These are phyloP conservation scores for Sporothrix luriei DNA, from an alignment of 2,329 filamentous ascomycete genomes.

Conservation along the genomic window DNA sequence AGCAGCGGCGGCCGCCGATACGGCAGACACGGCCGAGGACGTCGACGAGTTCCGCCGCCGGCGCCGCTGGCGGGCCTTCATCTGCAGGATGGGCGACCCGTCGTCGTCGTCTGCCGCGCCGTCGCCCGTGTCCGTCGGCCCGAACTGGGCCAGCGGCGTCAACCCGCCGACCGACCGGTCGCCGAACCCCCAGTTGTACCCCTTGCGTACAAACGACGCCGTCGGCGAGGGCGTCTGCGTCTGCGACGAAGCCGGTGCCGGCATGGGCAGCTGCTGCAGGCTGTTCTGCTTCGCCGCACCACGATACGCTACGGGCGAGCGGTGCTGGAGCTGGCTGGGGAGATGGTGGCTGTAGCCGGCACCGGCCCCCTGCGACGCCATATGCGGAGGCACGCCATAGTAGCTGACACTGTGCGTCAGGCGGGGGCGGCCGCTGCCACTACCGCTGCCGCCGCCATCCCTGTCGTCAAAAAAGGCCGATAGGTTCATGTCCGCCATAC, in stretches of 20 bases:
- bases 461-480: not conserved
- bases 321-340: not conserved
- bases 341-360: not conserved
- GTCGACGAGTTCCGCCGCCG: conserved; percentile 22
- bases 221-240: conserved; percentile 27
- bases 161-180: not conserved
- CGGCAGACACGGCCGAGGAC: conserved; percentile 29
- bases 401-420: conserved; percentile 7
- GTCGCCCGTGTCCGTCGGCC: not conserved
- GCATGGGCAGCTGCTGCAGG: conserved; percentile 36
- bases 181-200: conserved; percentile 22
- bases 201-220: conserved; percentile 27
- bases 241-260: not conserved
- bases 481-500: conserved; percentile 31
- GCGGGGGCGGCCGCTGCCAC: not conserved
- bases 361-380: not conserved
- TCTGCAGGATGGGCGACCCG: conserved; percentile 28
- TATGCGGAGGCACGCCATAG: conserved; percentile 3
- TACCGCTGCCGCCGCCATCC: not conserved
- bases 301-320: conserved; percentile 20
- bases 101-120: conserved; percentile 28
- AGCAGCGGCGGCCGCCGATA: conserved; percentile 16
- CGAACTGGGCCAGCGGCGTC: not conserved
- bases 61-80: conserved; percentile 25
- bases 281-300: conserved; percentile 33